Percentiles rank a stretch among this genome's conserved stretches.
Evolutionary conservation across 2,329 filamentous ascomycete species (phyloP).

Genomic region (Oidium heveae): DNA sequence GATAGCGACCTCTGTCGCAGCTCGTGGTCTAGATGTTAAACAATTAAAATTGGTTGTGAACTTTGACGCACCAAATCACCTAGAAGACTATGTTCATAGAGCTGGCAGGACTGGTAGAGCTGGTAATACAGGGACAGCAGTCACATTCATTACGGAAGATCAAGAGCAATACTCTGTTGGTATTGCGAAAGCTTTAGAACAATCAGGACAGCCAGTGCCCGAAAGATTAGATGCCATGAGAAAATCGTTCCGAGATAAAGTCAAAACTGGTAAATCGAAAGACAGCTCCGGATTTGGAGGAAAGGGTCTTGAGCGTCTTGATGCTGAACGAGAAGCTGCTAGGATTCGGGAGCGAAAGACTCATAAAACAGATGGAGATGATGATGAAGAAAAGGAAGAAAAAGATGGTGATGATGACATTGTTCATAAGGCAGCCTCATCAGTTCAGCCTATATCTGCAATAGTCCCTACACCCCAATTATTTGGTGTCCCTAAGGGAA

Average conservation of each 20-base stretch:
- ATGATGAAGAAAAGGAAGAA: conserved; percentile 55
- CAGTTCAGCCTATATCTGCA: conserved; percentile 32
- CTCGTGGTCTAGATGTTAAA: conserved; percentile 85
- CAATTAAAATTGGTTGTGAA: conserved; percentile 91
- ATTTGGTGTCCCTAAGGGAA: conserved; percentile 24
- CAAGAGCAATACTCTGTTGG: conserved; percentile 80
- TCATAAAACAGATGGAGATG: conserved; percentile 66
- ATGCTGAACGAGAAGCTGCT: conserved; percentile 72
- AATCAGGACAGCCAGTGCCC: conserved; percentile 67
- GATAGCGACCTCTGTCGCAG: conserved; percentile 85
- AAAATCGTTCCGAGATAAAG: conserved; percentile 61
- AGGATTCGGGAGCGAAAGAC: conserved; percentile 68
- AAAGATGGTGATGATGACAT: conserved; percentile 45
- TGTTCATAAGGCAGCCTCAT: conserved; percentile 38
- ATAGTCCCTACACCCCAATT: conserved; percentile 13
- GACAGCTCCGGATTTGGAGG: conserved; percentile 79
- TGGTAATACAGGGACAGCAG: conserved; percentile 79
- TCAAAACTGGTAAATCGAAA: conserved; percentile 79
- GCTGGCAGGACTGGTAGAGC: conserved; percentile 84
- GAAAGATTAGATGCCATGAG: conserved; percentile 39
- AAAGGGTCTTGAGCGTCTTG: conserved; percentile 75
- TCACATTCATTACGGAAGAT: conserved; percentile 79
- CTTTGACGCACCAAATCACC: conserved; percentile 77
- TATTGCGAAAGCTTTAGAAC: conserved; percentile 63
- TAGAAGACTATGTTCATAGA: conserved; percentile 92